Percentiles rank a stretch among this genome's conserved stretches.
phyloP scores from a whole-genome alignment of 352 stramenopile genomes.

The Phytopythium ostracodes region DNA sequence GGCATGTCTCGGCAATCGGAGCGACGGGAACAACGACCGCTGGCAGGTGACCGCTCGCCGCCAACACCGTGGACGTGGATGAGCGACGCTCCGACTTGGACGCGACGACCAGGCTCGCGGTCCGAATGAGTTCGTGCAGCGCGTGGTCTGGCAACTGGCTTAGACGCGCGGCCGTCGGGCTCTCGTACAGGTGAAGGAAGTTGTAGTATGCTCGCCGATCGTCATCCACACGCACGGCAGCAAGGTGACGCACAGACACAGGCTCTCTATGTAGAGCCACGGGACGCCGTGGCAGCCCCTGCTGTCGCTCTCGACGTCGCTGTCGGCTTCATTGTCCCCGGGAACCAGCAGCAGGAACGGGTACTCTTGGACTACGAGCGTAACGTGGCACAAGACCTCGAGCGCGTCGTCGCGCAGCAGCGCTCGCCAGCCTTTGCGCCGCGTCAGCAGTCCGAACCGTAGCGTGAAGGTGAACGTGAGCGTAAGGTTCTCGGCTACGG shows the following conservation, averaged over 20 bases:
- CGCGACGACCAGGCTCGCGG: not conserved
- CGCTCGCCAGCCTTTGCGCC: slow-evolving; percentile 15
- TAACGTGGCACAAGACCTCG: slow-evolving; percentile 26
- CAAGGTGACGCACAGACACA: not conserved
- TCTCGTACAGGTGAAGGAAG: not conserved
- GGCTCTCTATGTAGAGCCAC: slow-evolving; percentile 1
- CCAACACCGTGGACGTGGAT: not conserved
- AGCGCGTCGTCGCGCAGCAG: slow-evolving; percentile 20
- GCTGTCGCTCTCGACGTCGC: not conserved
- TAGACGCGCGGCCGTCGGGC: not conserved
- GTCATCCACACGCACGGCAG: slow-evolving; percentile 26
- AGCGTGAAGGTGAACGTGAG: slow-evolving; percentile 29
- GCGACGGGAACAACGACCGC: not conserved
- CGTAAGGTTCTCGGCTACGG: slow-evolving; percentile 19
- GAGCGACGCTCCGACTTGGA: not conserved
- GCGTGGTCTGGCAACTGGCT: not conserved
- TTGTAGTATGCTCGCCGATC: slow-evolving; percentile 21
- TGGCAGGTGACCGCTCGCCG: not conserved
- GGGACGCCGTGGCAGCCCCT: not conserved
- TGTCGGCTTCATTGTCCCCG: not conserved
- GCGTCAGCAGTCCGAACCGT: slow-evolving; percentile 14
- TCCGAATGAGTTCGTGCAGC: slow-evolving; percentile 4
- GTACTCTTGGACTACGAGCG: slow-evolving; percentile 30
- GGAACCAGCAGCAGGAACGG: slow-evolving; percentile 24
- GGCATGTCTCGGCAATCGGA: no score